These are phyloP conservation scores for Pseudozyma thailandica DNA, from an alignment of 1,284 basidiomycete genomes.

Conservation along the genomic window DNA sequence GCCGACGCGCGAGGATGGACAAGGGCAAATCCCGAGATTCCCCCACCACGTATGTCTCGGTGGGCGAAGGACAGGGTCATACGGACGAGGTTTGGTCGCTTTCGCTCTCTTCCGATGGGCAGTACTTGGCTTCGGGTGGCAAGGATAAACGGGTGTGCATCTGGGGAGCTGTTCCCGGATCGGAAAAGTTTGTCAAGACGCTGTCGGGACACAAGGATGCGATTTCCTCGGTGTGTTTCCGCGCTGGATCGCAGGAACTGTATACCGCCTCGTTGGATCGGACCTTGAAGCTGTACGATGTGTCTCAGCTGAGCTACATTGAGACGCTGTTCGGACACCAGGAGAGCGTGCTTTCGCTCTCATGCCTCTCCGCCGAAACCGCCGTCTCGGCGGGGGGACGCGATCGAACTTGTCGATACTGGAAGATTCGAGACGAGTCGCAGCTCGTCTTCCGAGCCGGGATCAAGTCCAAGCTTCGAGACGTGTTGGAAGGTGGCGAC, in stretches of 20 bases:
- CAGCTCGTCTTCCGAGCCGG: conserved; percentile 96
- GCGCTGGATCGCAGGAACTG: conserved; percentile 81
- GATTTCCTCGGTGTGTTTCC: conserved; percentile 79
- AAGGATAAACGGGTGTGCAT: conserved; percentile 74
- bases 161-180: conserved; percentile 36
- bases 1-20: conserved; percentile 31
- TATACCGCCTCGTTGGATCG: conserved; percentile 85
- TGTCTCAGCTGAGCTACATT: conserved; percentile 86
- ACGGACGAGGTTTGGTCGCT: conserved; percentile 84
- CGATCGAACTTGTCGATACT: conserved; percentile 91
- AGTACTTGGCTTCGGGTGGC: conserved; percentile 85
- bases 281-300: conserved; percentile 89
- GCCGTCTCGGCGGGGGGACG: conserved; percentile 87
- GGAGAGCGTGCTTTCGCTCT: conserved; percentile 82
- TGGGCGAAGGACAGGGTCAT: conserved; percentile 75
- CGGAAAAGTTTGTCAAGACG: conserved; percentile 75
- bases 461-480: conserved; percentile 75
- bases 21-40: not conserved
- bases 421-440: conserved; percentile 96
- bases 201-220: conserved; percentile 71
- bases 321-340: conserved; percentile 99
- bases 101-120: conserved; percentile 85
- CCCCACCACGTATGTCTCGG: conserved; percentile 49
- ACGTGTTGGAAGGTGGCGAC: conserved; percentile 82
- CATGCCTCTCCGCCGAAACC: conserved; percentile 83